phyloP scores from a whole-genome alignment of 306 rosid species.

The Datisca glomerata region DNA sequence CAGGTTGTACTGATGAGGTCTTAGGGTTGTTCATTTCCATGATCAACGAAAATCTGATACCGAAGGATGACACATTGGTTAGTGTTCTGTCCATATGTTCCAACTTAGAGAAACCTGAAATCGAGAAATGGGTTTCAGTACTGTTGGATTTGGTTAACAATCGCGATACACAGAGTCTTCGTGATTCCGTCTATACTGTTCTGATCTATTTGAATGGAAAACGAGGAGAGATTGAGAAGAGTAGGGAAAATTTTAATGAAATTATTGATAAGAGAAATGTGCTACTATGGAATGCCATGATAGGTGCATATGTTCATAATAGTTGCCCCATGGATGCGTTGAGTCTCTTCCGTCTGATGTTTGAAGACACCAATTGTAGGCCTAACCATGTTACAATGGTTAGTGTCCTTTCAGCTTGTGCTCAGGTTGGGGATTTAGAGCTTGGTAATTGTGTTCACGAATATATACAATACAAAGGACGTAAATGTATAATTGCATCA shows the following conservation, averaged over 20 bases:
- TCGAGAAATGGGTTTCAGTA: slow-evolving; percentile 36
- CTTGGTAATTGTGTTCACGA: slow-evolving; percentile 48
- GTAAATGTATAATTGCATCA: slow-evolving; percentile 25
- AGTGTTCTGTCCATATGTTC: slow-evolving; percentile 53
- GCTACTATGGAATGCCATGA: slow-evolving; percentile 52
- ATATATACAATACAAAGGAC: slow-evolving; percentile 28
- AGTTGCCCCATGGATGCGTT: slow-evolving; percentile 41
- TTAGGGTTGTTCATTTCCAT: slow-evolving; percentile 28
- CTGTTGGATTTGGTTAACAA: slow-evolving; percentile 11
- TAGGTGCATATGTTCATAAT: slow-evolving; percentile 44
- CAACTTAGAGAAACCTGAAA: slow-evolving; percentile 22
- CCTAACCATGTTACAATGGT: slow-evolving; percentile 58
- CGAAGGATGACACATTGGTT: slow-evolving; percentile 36
- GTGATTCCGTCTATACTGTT: slow-evolving; percentile 25
- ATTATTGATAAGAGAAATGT: slow-evolving; percentile 26
- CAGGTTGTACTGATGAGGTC: slow-evolving; percentile 27
- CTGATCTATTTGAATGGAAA: slow-evolving; percentile 41
- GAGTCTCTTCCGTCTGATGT: slow-evolving; percentile 34
- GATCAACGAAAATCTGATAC: slow-evolving; percentile 30
- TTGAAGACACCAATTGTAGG: slow-evolving; percentile 15
- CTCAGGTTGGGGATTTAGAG: slow-evolving; percentile 51
- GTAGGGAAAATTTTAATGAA: slow-evolving; percentile 28
- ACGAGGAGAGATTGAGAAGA: slow-evolving; percentile 32
- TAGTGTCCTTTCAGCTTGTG: slow-evolving; percentile 55
- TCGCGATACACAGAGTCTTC: slow-evolving; percentile 6